Evolutionary conservation across 1,284 basidiomycete genomes (phyloP).

Genomic region (Phylloporus gajari): DNA sequence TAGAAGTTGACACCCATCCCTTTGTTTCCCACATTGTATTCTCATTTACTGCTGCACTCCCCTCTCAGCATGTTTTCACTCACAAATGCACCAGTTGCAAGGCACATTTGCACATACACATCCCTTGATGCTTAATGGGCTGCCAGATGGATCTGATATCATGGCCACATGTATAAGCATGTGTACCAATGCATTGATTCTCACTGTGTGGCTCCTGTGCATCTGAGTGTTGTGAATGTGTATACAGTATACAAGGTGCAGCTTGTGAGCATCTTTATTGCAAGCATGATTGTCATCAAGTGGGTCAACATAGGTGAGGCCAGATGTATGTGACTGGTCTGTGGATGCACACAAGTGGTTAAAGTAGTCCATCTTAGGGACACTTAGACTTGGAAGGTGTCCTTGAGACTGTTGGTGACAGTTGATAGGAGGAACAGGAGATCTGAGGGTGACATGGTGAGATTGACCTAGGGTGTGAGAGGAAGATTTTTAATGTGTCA

Average conservation of each 20-base stretch:
- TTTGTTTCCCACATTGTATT: constrained; percentile 72
- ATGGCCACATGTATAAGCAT: constrained; percentile 80
- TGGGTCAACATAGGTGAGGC: constrained; percentile 78
- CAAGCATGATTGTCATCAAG: constrained; percentile 74
- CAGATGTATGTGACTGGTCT: constrained; percentile 79
- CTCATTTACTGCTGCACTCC: constrained; percentile 68
- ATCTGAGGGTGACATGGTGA: constrained; percentile 80
- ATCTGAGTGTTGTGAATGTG: constrained; percentile 77
- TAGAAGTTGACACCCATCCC: constrained; percentile 79
- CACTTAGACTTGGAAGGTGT: constrained; percentile 79
- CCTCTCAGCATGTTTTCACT: constrained; percentile 75
- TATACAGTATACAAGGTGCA: constrained; percentile 75
- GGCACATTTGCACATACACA: constrained; percentile 83
- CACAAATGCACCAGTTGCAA: constrained; percentile 76
- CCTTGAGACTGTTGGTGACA: constrained; percentile 79
- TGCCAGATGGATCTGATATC: constrained; percentile 78
- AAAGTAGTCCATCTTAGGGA: constrained; percentile 50
- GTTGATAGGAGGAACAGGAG: constrained; percentile 72
- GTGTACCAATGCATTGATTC: constrained; percentile 70
- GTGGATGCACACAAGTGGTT: constrained; percentile 65
- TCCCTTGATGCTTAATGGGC: constrained; percentile 74
- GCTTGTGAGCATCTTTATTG: constrained; percentile 76
- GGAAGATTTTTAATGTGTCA: constrained; percentile 72
- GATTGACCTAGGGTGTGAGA: constrained; percentile 70
- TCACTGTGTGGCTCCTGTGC: constrained; percentile 74